These are phyloP conservation scores for Amaranthus tricolor DNA, from an alignment of 179 eudicot genomes.

Conservation along the genomic window DNA sequence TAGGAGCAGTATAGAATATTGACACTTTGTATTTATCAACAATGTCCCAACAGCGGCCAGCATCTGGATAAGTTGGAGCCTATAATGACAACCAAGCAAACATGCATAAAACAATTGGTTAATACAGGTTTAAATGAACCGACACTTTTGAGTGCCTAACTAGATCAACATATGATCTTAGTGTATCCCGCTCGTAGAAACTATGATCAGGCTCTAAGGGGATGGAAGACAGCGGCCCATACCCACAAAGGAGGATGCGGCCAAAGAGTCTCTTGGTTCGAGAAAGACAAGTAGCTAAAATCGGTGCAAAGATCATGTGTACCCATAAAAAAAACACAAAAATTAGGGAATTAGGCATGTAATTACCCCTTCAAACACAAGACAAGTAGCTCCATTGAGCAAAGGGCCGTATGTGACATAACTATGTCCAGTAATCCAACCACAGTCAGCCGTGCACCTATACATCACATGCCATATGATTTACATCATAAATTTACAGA, in stretches of 20 bases:
- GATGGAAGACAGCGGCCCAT: too few relatives aligned
- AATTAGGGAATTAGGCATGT: constrained; percentile 16
- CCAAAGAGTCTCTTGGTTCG: too few relatives aligned
- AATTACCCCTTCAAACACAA: constrained; percentile 92
- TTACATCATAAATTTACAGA: not conserved
- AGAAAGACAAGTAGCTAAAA: too few relatives aligned
- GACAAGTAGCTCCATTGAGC: constrained; percentile 87
- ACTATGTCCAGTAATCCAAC: constrained; percentile 99
- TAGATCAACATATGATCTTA: not conserved
- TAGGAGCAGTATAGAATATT: constrained; percentile 94
- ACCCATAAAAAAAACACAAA: not conserved
- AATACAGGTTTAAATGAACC: not conserved
- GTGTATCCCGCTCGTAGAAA: too few relatives aligned
- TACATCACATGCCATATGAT: constrained; percentile 6
- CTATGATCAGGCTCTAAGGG: too few relatives aligned
- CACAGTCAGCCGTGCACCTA: constrained; percentile 99
- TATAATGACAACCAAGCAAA: constrained; percentile 27
- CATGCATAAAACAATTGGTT: not conserved
- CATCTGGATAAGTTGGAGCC: constrained; percentile 95
- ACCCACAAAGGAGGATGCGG: too few relatives aligned
- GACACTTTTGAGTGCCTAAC: not conserved
- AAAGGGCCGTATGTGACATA: constrained; percentile 97
- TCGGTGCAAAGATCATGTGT: too few relatives aligned
- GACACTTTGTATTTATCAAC: constrained; percentile 94
- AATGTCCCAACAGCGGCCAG: constrained; percentile 96